Evolutionary conservation across 2,329 filamentous ascomycete genomes (phyloP), one percentile per base, ranked within the genome.

Genomic region (Trichoderma simmonsii): DNA sequence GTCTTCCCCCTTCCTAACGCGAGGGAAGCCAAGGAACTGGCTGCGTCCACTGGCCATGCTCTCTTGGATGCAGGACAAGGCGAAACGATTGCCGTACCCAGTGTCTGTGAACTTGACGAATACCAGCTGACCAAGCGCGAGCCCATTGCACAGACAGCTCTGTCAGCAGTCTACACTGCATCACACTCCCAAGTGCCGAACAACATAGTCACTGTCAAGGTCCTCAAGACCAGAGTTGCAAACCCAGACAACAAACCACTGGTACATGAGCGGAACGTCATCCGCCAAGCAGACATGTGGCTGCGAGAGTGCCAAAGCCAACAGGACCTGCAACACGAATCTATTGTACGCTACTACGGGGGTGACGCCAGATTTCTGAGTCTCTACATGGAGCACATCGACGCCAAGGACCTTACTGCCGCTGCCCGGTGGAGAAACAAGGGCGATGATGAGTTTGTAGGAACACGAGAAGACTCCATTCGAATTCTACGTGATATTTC

Each of bases 341-440:
- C 86, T 66, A 90, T 90, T 73, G 87, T 89, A 71, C 84, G 84
- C 26, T 82, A 89, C 67, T 88, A 89, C 72, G 87, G 87, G 9
- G 87, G 88, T 48, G 88, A 90, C 74, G 88, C 88, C 7, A 86
- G 88, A 39, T 89, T 87, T 76, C 78, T 90, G 48, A 88, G 87
- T 3, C 78, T 90, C 11, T 90, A 89, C 76, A 89, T 90, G 88
- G 88, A 90, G 77, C 86, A 89, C 72, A 83, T 90, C 5, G 86
- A 89, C 68, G 87, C 86, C 14, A 84, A 83, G 59, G 88, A 90
- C 74, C 81, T 90, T 48, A 84, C 86, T 1, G 82, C 83, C 34
- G 79, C 82, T 64, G 81, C 83, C 51, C 80, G 83, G 9, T 89
- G 87, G 88, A 85, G 87, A 28, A 83, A 80, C 69, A 79, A 78